A percentile compares a stretch with the other conserved stretches of the same genome.
Evolutionary conservation across 305 asterid genomes (phyloP).

Genomic region (Salvia sclarea): DNA sequence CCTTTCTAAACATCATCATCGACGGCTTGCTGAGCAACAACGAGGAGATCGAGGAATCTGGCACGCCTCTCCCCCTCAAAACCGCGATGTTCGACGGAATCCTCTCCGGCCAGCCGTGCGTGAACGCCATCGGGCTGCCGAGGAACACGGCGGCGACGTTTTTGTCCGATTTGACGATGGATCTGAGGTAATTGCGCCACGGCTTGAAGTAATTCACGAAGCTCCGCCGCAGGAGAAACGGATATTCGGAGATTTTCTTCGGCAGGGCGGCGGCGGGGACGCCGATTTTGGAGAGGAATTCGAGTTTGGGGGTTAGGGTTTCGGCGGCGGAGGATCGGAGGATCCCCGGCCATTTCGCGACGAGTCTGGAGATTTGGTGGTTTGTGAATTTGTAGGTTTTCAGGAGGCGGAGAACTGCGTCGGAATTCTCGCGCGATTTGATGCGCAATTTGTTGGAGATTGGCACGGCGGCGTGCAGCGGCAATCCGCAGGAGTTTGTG

Average conservation of each 20-base stretch:
- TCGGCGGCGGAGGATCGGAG: slow-evolving; percentile 24
- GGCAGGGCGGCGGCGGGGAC: slow-evolving; percentile 13
- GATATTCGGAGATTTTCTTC: neutral
- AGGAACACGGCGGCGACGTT: neutral
- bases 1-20: neutral
- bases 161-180: slow-evolving; percentile 21
- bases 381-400: slow-evolving; percentile 35
- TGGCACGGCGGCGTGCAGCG: slow-evolving; percentile 32
- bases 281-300: slow-evolving; percentile 37
- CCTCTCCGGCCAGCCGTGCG: neutral
- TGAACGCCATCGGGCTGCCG: neutral
- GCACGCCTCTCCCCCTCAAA: slow-evolving; percentile 31
- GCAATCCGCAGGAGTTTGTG: slow-evolving; percentile 37
- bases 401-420: slow-evolving; percentile 29
- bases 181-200: slow-evolving; percentile 21
- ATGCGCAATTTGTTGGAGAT: slow-evolving; percentile 31
- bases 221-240: slow-evolving; percentile 8
- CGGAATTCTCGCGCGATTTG: slow-evolving; percentile 20
- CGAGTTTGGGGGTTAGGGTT: slow-evolving; percentile 43
- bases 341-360: slow-evolving; percentile 22
- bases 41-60: slow-evolving; percentile 26
- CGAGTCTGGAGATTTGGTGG: slow-evolving; percentile 17
- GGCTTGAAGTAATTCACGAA: slow-evolving; percentile 30
- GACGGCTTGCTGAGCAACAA: neutral
- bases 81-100: slow-evolving; percentile 23